Conservation (phyloP, 2,329 filamentous ascomycete genomes). For the Lachnellula occidentalis region DNA sequence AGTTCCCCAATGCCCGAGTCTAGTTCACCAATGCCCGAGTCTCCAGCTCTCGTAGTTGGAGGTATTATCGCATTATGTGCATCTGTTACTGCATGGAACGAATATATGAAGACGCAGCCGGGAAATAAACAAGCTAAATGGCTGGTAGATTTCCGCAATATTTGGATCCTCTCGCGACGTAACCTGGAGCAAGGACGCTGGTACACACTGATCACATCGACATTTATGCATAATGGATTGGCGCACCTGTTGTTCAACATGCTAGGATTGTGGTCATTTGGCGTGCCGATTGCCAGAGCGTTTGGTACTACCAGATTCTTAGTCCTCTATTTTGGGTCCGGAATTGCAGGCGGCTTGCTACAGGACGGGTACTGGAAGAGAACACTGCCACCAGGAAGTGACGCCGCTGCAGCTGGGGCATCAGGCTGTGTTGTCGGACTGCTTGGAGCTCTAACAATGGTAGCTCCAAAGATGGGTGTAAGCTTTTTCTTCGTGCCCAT, state of each 20-base stretch:
- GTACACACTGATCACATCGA: conserved; percentile 28
- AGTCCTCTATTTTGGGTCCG: conserved; percentile 14
- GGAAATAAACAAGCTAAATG: neutral
- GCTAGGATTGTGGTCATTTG: conserved; percentile 24
- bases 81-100: conserved; percentile 3
- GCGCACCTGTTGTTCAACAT: conserved; percentile 30
- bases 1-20: neutral
- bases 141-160: conserved; percentile 1
- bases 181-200: conserved; percentile 15
- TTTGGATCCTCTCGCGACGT: conserved; percentile 4
- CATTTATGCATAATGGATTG: conserved; percentile 27
- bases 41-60: neutral
- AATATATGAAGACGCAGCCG: neutral
- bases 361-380: conserved; percentile 8
- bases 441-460: conserved; percentile 2
- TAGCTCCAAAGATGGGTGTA: neutral
- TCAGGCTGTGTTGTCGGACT: conserved; percentile 12
- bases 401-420: conserved; percentile 7
- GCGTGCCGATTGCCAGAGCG: conserved; percentile 14
- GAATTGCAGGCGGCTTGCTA: conserved; percentile 9
- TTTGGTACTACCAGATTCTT: conserved; percentile 9
- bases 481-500: conserved; percentile 12
- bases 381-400: neutral
- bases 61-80: conserved; percentile 8
- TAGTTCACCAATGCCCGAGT: neutral